These are phyloP conservation scores for Lepidium sativum DNA, from an alignment of 345 rosid species.

Conservation along the genomic window DNA sequence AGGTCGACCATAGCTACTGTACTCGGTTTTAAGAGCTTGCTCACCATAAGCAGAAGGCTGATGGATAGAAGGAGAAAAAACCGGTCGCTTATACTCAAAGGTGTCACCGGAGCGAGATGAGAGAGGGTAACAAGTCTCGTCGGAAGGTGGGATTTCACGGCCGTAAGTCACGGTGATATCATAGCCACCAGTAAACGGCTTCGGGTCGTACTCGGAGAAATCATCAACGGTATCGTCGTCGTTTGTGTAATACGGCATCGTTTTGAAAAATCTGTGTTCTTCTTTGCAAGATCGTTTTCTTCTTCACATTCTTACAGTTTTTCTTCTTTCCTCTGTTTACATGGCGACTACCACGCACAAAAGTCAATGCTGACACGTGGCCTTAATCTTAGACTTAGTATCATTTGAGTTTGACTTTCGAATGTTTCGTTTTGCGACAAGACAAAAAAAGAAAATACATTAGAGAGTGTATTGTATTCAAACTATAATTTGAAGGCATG, in stretches of 20 bases:
- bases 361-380: slow-evolving; percentile 23
- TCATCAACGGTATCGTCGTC: slow-evolving; percentile 49
- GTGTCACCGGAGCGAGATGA: slow-evolving; percentile 40
- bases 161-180: slow-evolving; percentile 62
- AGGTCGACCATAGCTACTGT: slow-evolving; percentile 62
- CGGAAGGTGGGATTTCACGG: slow-evolving; percentile 57
- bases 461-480: no score
- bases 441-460: no score
- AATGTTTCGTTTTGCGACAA: no score
- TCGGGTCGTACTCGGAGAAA: slow-evolving; percentile 73
- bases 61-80: slow-evolving; percentile 38
- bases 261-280: not conserved
- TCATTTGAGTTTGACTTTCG: no score
- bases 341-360: slow-evolving; percentile 14
- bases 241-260: slow-evolving; percentile 78
- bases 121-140: slow-evolving; percentile 56
- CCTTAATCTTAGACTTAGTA: no score
- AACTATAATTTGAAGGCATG: no score
- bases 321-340: not conserved
- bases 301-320: not conserved
- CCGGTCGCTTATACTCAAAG: slow-evolving; percentile 62
- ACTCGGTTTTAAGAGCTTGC: slow-evolving; percentile 52
- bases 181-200: slow-evolving; percentile 85
- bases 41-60: slow-evolving; percentile 63
- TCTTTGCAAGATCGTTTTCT: not conserved